phyloP scores from a whole-genome alignment of 2,329 filamentous ascomycete species.

The Coniella vitis region DNA sequence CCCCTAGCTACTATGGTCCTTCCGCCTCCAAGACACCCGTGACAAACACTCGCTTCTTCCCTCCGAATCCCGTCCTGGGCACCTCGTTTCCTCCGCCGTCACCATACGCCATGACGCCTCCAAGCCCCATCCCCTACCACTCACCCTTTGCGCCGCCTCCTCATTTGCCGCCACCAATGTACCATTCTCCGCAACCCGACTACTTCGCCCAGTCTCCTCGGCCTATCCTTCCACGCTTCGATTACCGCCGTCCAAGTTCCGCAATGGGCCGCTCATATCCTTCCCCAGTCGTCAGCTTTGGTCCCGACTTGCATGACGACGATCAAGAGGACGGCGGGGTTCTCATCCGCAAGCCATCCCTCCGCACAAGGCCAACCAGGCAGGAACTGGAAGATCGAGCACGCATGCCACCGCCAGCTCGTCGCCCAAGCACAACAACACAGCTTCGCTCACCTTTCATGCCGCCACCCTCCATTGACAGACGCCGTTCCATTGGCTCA shows the following conservation, averaged over 20 bases:
- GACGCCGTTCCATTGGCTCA: slow-evolving; percentile 17
- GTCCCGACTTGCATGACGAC: slow-evolving; percentile 26
- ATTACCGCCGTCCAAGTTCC: slow-evolving; percentile 7
- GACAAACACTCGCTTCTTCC: slow-evolving; percentile 28
- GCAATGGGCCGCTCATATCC: slow-evolving; percentile 1
- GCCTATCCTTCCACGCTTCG: background rate
- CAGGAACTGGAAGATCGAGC: slow-evolving; percentile 38
- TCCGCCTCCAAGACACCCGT: slow-evolving; percentile 28
- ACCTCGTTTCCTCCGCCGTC: slow-evolving; percentile 18
- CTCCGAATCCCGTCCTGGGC: slow-evolving; percentile 23
- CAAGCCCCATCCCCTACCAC: slow-evolving; percentile 12
- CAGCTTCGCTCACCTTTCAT: slow-evolving; percentile 24
- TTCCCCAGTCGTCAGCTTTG: background rate
- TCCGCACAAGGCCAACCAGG: slow-evolving; percentile 26
- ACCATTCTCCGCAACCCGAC: slow-evolving; percentile 3
- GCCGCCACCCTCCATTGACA: slow-evolving; percentile 22
- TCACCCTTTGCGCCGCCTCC: slow-evolving; percentile 22
- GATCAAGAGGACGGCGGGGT: slow-evolving; percentile 32
- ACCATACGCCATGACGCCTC: background rate
- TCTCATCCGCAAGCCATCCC: slow-evolving; percentile 36
- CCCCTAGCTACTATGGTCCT: slow-evolving; percentile 31
- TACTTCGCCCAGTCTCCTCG: slow-evolving; percentile 9
- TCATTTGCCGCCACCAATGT: background rate
- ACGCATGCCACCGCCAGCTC: slow-evolving; percentile 42
- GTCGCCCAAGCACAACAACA: slow-evolving; percentile 29